phyloP scores from a whole-genome alignment of 495 filamentous ascomycete species.

The Hypoxylon perforatum region DNA sequence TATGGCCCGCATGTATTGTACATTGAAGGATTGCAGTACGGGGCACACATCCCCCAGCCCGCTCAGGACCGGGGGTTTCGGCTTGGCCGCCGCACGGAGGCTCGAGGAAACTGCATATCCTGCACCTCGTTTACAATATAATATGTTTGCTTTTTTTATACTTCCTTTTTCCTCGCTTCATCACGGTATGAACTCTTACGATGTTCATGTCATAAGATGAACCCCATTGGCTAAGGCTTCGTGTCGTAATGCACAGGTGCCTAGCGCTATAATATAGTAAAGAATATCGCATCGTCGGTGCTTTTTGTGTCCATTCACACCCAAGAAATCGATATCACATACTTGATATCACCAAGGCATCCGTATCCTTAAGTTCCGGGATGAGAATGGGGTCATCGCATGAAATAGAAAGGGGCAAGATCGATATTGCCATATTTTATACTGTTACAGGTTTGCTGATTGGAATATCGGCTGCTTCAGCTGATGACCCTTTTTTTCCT shows the following conservation, averaged over 20 bases:
- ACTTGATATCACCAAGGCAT: constrained; percentile 9
- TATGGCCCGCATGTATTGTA: too few relatives aligned
- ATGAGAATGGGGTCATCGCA: constrained; percentile 10
- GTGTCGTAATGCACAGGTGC: constrained; percentile 8
- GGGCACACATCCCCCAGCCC: constrained; percentile 21
- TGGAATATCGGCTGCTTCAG: background rate
- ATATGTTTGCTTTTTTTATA: constrained; percentile 19
- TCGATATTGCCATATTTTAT: constrained; percentile 19
- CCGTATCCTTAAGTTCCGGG: constrained; percentile 6
- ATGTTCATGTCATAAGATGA: constrained; percentile 17
- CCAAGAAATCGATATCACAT: constrained; percentile 21
- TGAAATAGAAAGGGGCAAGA: constrained; percentile 11
- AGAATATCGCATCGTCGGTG: constrained; percentile 4
- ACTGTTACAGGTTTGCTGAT: constrained; percentile 8
- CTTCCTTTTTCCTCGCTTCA: constrained; percentile 7
- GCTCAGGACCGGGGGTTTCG: constrained; percentile 14
- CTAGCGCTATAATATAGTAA: constrained; percentile 6
- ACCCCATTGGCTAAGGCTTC: background rate
- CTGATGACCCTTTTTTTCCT: background rate
- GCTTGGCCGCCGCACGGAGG: constrained; percentile 29
- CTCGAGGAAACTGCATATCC: constrained; percentile 2
- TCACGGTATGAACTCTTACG: constrained; percentile 18
- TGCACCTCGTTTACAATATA: constrained; percentile 2
- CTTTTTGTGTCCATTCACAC: background rate
- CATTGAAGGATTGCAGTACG: background rate